Evolutionary conservation across 208 protist genomes (phyloP).

Genomic region (Entamoeba moshkovskii): DNA sequence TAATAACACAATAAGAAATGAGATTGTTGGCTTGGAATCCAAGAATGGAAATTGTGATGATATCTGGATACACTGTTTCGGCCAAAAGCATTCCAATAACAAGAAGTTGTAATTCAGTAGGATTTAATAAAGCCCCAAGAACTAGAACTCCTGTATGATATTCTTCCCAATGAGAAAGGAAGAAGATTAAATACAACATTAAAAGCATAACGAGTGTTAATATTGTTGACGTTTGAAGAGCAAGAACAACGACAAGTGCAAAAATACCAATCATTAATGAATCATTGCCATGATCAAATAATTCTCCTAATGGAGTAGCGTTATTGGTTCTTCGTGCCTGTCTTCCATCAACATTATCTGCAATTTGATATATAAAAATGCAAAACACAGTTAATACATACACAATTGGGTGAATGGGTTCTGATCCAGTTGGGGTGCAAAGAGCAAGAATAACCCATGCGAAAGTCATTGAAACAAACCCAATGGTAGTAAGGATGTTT

Average conservation of each 20-base stretch:
- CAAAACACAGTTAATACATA: neutral
- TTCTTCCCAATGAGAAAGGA: neutral
- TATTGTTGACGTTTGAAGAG: neutral
- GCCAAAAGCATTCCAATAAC: neutral
- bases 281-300: neutral
- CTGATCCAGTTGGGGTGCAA: neutral
- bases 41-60: neutral
- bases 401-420: neutral
- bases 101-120: neutral
- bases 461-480: neutral
- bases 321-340: neutral
- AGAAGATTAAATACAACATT: neutral
- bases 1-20: neutral
- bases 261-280: neutral
- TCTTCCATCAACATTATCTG: slow-evolving; percentile 8
- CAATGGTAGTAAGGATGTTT: neutral
- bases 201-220: neutral
- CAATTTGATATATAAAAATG: slow-evolving; percentile 5
- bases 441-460: neutral
- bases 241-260: neutral
- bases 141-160: neutral
- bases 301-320: neutral
- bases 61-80: neutral
- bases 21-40: neutral
- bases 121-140: neutral